Evolutionary conservation across 495 filamentous ascomycete genomes (phyloP).

Genomic region (Aspergillus ellipticus): DNA sequence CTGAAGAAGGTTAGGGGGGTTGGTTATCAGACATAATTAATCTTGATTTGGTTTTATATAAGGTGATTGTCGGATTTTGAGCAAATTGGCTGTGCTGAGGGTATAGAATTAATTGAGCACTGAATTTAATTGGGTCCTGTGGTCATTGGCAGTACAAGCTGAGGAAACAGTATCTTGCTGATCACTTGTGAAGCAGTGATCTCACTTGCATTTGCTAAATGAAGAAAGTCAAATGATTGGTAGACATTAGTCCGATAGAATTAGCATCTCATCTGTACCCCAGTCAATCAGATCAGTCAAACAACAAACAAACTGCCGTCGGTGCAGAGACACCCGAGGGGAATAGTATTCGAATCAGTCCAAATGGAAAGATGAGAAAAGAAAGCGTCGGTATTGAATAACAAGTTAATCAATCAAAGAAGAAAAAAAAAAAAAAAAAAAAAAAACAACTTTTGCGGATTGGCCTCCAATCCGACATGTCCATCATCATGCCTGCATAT

Average conservation of each 20-base stretch:
- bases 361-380: conserved; percentile 1
- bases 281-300: neutral
- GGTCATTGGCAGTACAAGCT: too few relatives aligned
- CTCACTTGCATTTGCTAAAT: too few relatives aligned
- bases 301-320: neutral
- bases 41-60: too few relatives aligned
- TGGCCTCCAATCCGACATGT: conserved; percentile 3
- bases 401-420: conserved; percentile 5
- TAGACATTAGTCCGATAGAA: too few relatives aligned
- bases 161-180: too few relatives aligned
- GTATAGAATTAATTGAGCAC: too few relatives aligned
- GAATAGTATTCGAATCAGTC: neutral
- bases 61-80: too few relatives aligned
- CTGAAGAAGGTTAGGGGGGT: neutral
- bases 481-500: conserved; percentile 13
- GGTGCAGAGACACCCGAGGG: neutral
- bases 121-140: too few relatives aligned
- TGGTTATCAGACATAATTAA: neutral
- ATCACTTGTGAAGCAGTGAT: too few relatives aligned
- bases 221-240: too few relatives aligned
- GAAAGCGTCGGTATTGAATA: conserved; percentile 19
- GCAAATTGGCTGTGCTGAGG: too few relatives aligned
- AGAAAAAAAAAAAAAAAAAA: neutral
- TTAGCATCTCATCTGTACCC: too few relatives aligned
- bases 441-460: conserved; percentile 13